These are phyloP conservation scores for Diaporthe sp. DNA, from an alignment of 2,329 filamentous ascomycete species.

Conservation along the genomic window DNA sequence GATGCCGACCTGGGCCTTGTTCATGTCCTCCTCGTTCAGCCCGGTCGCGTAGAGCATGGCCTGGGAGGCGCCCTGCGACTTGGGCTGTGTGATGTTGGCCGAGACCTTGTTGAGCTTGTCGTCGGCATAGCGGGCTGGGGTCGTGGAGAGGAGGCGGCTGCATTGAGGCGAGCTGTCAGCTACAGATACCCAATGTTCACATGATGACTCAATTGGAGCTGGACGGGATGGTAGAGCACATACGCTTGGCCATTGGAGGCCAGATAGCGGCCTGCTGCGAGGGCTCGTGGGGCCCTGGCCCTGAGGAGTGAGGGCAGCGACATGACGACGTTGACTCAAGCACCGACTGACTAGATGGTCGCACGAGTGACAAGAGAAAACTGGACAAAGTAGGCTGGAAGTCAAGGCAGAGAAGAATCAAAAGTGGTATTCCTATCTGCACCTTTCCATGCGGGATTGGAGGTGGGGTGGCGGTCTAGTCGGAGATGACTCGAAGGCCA, in stretches of 20 bases:
- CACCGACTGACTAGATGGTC: neutral
- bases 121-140: slow-evolving; percentile 60
- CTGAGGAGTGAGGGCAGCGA: slow-evolving; percentile 40
- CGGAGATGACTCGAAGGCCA: slow-evolving; percentile 40
- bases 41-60: slow-evolving; percentile 99
- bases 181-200: neutral
- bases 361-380: neutral
- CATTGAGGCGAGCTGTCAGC: slow-evolving; percentile 24
- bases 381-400: neutral
- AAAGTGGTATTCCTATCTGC: slow-evolving; percentile 31
- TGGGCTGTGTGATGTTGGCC: slow-evolving; percentile 89
- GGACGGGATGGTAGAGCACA: neutral
- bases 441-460: slow-evolving; percentile 9
- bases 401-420: neutral
- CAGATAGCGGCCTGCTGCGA: slow-evolving; percentile 37
- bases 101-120: slow-evolving; percentile 86
- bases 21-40: slow-evolving; percentile 86
- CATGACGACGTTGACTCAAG: slow-evolving; percentile 31
- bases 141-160: slow-evolving; percentile 65
- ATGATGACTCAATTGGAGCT: slow-evolving; percentile 18
- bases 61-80: slow-evolving; percentile 97
- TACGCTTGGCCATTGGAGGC: slow-evolving; percentile 43
- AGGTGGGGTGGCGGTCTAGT: slow-evolving; percentile 33
- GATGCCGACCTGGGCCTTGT: slow-evolving; percentile 97
- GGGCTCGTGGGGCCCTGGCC: slow-evolving; percentile 42